These are phyloP conservation scores for Akebia trifoliata DNA, from an alignment of 164 flowering plant species.

Conservation along the genomic window DNA sequence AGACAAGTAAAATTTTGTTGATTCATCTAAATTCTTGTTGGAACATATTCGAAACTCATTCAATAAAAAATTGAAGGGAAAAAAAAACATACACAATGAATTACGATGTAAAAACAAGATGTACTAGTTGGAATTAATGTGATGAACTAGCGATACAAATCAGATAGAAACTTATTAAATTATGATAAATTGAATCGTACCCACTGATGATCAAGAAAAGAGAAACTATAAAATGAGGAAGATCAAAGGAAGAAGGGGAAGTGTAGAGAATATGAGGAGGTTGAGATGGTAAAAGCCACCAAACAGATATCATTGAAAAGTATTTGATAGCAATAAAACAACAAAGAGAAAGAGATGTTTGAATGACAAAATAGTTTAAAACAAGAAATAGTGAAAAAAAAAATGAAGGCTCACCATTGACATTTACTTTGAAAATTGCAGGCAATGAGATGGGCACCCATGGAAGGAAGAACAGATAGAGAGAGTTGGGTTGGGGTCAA, in stretches of 20 bases:
- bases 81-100: neutral
- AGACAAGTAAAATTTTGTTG: no score
- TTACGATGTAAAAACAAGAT: no score
- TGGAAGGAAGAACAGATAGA: no score
- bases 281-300: constrained; percentile 8
- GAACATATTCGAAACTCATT: no score
- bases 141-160: neutral
- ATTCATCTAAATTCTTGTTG: no score
- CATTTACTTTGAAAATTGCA: neutral
- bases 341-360: constrained; percentile 4
- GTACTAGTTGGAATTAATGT: neutral
- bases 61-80: neutral
- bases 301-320: neutral
- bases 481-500: neutral
- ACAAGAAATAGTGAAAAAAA: neutral
- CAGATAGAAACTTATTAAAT: neutral
- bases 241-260: neutral
- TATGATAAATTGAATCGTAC: neutral
- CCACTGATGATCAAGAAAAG: neutral
- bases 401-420: neutral
- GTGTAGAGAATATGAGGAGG: neutral
- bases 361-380: neutral
- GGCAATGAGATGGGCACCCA: constrained; percentile 7
- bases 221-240: neutral
- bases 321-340: neutral